phyloP scores from a whole-genome alignment of 1,139 yeast species.

The Candida anutae region DNA sequence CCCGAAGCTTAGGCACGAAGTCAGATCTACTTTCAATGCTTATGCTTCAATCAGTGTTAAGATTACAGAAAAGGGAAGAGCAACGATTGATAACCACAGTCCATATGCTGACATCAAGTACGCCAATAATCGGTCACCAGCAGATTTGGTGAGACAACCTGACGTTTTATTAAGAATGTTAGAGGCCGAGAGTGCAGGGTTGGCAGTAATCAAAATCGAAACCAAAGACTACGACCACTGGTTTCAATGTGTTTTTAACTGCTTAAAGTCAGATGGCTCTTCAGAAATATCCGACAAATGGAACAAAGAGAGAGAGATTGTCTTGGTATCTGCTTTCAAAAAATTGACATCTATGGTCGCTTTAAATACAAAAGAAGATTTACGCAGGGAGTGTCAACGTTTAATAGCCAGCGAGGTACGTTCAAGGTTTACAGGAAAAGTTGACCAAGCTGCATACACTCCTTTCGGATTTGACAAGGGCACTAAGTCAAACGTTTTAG shows the following conservation, averaged over 20 bases:
- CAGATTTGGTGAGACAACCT: conserved; percentile 66
- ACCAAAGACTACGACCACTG: conserved; percentile 35
- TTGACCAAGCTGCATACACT: conserved; percentile 90
- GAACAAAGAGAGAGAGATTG: conserved; percentile 69
- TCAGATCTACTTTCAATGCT: conserved; percentile 61
- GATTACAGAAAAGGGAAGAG: conserved; percentile 81
- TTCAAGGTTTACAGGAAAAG: conserved; percentile 53
- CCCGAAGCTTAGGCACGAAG: conserved; percentile 69
- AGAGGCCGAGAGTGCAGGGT: conserved; percentile 74
- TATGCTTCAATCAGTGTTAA: conserved; percentile 68
- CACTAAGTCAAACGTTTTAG: conserved; percentile 74
- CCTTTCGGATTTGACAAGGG: conserved; percentile 75
- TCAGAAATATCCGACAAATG: conserved; percentile 76
- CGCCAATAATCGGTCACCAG: conserved; percentile 72
- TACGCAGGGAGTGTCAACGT: conserved; percentile 72
- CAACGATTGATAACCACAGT: conserved; percentile 70
- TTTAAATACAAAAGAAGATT: conserved; percentile 74
- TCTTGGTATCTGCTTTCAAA: conserved; percentile 60
- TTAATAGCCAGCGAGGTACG: conserved; percentile 65
- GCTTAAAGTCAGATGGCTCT: conserved; percentile 73
- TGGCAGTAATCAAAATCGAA: conserved; percentile 40
- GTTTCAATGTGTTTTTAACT: conserved; percentile 44
- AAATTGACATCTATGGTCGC: conserved; percentile 63
- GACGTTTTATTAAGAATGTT: conserved; percentile 82
- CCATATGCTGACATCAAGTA: conserved; percentile 88